A percentile compares a stretch with the other conserved stretches of the same genome.
Evolutionary conservation across 2,329 filamentous ascomycete species (phyloP).

Genomic region (Scedosporium boydii): DNA sequence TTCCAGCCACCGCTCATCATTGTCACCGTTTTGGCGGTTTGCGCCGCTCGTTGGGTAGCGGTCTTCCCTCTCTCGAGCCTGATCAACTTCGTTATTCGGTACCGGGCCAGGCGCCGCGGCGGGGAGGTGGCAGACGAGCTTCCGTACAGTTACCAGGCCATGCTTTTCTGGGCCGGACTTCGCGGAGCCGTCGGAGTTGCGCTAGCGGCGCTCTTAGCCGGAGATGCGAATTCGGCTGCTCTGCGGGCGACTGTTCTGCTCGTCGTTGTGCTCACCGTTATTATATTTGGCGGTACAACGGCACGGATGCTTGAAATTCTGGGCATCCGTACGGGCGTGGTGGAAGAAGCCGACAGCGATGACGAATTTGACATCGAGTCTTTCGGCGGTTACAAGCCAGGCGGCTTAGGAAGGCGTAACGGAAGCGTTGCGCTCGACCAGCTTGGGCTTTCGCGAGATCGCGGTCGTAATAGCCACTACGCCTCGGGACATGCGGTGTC

Average conservation of each 20-base stretch:
- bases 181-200: conserved; percentile 94
- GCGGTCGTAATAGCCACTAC: conserved; percentile 31
- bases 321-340: conserved; percentile 90
- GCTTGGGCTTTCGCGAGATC: conserved; percentile 9
- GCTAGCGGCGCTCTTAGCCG: conserved; percentile 77
- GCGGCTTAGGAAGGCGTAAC: conserved; percentile 32
- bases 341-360: conserved; percentile 94
- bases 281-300: conserved; percentile 96
- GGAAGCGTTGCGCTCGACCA: conserved; percentile 46
- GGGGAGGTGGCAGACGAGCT: conserved; percentile 73
- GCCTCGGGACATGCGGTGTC: conserved; percentile 31
- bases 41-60: conserved; percentile 81
- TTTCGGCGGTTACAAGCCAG: conserved; percentile 61
- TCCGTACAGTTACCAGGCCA: conserved; percentile 93
- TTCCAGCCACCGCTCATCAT: conserved; percentile 96
- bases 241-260: conserved; percentile 93
- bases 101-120: conserved; percentile 69
- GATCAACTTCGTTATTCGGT: conserved; percentile 90
- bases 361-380: conserved; percentile 96
- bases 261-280: conserved; percentile 93
- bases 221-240: conserved; percentile 63
- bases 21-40: conserved; percentile 84
- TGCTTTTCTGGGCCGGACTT: conserved; percentile 98
- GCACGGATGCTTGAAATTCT: conserved; percentile 96
- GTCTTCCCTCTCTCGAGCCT: conserved; percentile 85